These are phyloP conservation scores for Ophiostoma australiae DNA, from an alignment of 2,329 filamentous ascomycete species.

Conservation along the genomic window DNA sequence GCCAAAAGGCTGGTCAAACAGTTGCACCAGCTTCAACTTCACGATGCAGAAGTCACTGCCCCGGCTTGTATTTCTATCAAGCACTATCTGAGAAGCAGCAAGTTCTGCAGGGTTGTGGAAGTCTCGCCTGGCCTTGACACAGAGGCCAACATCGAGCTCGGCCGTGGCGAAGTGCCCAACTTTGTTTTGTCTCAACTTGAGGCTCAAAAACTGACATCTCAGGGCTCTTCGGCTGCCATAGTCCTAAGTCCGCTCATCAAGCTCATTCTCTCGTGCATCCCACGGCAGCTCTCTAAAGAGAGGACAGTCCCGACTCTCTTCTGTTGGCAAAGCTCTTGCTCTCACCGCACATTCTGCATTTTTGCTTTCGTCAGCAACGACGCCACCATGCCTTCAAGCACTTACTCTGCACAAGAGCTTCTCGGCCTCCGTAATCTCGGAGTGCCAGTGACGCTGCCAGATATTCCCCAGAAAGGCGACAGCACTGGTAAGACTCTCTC, in stretches of 20 bases:
- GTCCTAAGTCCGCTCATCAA: slow-evolving; percentile 24
- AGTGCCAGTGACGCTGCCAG: slow-evolving; percentile 14
- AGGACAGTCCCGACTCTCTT: slow-evolving; percentile 24
- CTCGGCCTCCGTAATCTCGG: slow-evolving; percentile 24
- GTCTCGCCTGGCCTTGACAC: slow-evolving; percentile 14
- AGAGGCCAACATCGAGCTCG: not conserved
- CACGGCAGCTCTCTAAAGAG: not conserved
- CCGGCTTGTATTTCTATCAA: slow-evolving; percentile 24
- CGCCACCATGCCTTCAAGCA: slow-evolving; percentile 24
- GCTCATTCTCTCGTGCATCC: slow-evolving; percentile 26
- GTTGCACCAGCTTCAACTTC: slow-evolving; percentile 24
- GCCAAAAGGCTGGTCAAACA: slow-evolving; percentile 22
- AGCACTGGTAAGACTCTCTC: slow-evolving; percentile 22
- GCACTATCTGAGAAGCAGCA: slow-evolving; percentile 23
- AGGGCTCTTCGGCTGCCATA: slow-evolving; percentile 17
- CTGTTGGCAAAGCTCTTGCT: slow-evolving; percentile 23
- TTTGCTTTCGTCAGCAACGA: slow-evolving; percentile 25
- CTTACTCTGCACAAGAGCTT: slow-evolving; percentile 27
- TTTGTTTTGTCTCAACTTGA: slow-evolving; percentile 28
- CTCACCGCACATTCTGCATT: slow-evolving; percentile 25
- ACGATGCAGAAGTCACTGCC: slow-evolving; percentile 24
- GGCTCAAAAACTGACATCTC: slow-evolving; percentile 26
- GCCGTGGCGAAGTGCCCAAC: slow-evolving; percentile 18
- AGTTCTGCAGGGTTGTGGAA: slow-evolving; percentile 19
- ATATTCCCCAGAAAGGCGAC: slow-evolving; percentile 21